Evolutionary conservation across 2,329 filamentous ascomycete species (phyloP).

Genomic region (Capronia epimyces): DNA sequence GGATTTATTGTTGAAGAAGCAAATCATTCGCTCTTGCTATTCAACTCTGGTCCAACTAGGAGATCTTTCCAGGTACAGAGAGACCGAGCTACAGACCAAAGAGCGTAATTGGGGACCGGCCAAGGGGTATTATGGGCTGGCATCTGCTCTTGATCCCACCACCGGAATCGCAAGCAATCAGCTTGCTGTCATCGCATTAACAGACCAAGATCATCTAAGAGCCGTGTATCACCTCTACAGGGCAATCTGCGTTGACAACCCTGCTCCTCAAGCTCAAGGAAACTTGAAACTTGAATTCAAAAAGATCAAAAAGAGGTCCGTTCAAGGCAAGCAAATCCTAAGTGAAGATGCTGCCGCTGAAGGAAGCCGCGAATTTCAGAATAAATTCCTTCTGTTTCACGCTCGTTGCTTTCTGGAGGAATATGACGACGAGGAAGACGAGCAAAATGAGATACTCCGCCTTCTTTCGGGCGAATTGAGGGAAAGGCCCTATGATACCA

Average conservation of each 20-base stretch:
- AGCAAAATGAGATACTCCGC: conserved; percentile 79
- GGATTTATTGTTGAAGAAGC: conserved; percentile 48
- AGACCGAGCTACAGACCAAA: conserved; percentile 65
- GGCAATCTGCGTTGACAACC: conserved; percentile 66
- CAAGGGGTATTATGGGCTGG: conserved; percentile 77
- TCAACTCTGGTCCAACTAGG: conserved; percentile 79
- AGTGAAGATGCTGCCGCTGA: conserved; percentile 39
- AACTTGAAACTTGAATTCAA: conserved; percentile 79
- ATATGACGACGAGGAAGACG: conserved; percentile 56
- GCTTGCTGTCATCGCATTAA: conserved; percentile 76
- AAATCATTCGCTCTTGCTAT: conserved; percentile 71
- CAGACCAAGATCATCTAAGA: conserved; percentile 70
- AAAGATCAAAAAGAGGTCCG: conserved; percentile 55
- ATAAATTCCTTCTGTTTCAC: conserved; percentile 24
- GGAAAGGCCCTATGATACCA: conserved; percentile 57
- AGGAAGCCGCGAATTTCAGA: conserved; percentile 32
- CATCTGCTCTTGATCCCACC: conserved; percentile 68
- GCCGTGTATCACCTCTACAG: conserved; percentile 88
- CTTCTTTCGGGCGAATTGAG: conserved; percentile 70
- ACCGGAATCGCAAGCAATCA: conserved; percentile 85
- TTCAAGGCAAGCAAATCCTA: conserved; percentile 44
- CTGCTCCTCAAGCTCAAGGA: conserved; percentile 65
- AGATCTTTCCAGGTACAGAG: conserved; percentile 82
- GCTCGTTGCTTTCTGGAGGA: conserved; percentile 11
- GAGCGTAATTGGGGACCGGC: conserved; percentile 72